These are phyloP conservation scores for Ampelomyces quisqualis DNA, from an alignment of 2,329 filamentous ascomycete species.

Conservation along the genomic window DNA sequence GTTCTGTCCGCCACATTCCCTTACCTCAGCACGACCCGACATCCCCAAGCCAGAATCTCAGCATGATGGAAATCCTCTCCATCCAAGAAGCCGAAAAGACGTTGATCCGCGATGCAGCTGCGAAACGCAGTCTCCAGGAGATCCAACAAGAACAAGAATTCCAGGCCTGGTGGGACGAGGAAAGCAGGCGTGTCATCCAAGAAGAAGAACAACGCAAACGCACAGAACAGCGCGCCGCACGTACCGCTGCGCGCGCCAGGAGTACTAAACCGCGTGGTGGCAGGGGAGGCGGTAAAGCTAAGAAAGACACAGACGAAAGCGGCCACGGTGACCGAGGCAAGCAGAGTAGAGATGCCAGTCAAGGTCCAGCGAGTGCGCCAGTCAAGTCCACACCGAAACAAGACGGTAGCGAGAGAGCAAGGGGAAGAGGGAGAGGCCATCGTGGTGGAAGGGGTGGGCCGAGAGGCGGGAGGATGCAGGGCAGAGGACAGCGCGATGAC, in stretches of 20 bases:
- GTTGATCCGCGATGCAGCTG: slow-evolving; percentile 75
- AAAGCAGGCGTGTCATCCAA: slow-evolving; percentile 70
- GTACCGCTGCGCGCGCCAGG: slow-evolving; percentile 23
- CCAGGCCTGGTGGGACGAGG: slow-evolving; percentile 93
- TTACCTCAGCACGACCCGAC: slow-evolving; percentile 61
- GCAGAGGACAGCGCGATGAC: slow-evolving; percentile 12
- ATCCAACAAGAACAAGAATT: slow-evolving; percentile 98
- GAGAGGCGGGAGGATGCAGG: slow-evolving; percentile 25
- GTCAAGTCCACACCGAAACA: slow-evolving; percentile 12
- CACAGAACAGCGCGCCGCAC: slow-evolving; percentile 30
- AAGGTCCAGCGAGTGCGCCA: slow-evolving; percentile 4
- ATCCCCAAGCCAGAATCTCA: slow-evolving; percentile 67
- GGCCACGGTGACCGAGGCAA: slow-evolving; percentile 17
- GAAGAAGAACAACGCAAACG: slow-evolving; percentile 51
- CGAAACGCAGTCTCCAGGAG: slow-evolving; percentile 86
- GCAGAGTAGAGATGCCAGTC: slow-evolving; percentile 15
- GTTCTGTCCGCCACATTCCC: slow-evolving; percentile 51
- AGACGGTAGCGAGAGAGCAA: slow-evolving; percentile 13
- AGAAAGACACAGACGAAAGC: slow-evolving; percentile 22
- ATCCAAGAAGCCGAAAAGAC: slow-evolving; percentile 85
- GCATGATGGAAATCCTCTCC: slow-evolving; percentile 83
- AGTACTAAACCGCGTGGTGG: slow-evolving; percentile 33
- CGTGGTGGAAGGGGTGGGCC: slow-evolving; percentile 26
- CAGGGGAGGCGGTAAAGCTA: slow-evolving; percentile 29
- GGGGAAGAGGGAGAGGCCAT: slow-evolving; percentile 20